phyloP scores from a whole-genome alignment of 2,329 filamentous ascomycete genomes.

The Coniochaeta sp. region DNA sequence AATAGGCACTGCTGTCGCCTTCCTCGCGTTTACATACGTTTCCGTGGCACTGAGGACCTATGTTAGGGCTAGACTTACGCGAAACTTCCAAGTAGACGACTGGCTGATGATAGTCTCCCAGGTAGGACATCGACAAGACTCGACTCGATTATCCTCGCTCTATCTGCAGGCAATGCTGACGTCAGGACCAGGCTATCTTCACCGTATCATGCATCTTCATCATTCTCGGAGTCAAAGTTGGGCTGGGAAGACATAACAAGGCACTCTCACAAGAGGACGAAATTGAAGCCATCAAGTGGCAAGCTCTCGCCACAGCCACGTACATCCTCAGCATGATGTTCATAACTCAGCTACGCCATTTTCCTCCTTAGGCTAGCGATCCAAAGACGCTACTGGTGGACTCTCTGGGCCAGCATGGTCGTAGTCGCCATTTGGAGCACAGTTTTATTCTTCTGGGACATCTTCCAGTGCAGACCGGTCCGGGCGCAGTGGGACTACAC shows the following conservation, averaged over 20 bases:
- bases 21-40: constrained; percentile 33
- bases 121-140: too few species aligned
- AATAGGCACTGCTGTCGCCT: constrained; percentile 25
- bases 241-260: constrained; percentile 40
- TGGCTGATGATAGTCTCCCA: constrained; percentile 46
- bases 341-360: constrained; percentile 47
- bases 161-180: constrained; percentile 21
- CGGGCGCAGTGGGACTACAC: constrained; percentile 46
- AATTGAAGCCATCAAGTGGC: constrained; percentile 43
- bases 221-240: constrained; percentile 31
- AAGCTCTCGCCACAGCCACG: constrained; percentile 41
- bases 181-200: constrained; percentile 27
- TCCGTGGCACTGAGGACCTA: constrained; percentile 35
- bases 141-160: too few species aligned
- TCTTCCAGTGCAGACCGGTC: constrained; percentile 44
- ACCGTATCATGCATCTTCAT: constrained; percentile 40
- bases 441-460: constrained; percentile 45
- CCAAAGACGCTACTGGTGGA: constrained; percentile 38
- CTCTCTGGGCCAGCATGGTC: constrained; percentile 36
- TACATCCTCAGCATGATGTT: constrained; percentile 50
- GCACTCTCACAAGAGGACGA: constrained; percentile 31
- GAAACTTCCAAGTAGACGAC: constrained; percentile 41
- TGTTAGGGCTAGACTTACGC: constrained; percentile 34
- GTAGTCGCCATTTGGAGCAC: constrained; percentile 39
- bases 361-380: constrained; percentile 43